A percentile compares a stretch with the other conserved stretches of the same genome.
Evolutionary conservation across 164 flowering plant genomes (phyloP).

Genomic region (Aristolochia fimbriata): DNA sequence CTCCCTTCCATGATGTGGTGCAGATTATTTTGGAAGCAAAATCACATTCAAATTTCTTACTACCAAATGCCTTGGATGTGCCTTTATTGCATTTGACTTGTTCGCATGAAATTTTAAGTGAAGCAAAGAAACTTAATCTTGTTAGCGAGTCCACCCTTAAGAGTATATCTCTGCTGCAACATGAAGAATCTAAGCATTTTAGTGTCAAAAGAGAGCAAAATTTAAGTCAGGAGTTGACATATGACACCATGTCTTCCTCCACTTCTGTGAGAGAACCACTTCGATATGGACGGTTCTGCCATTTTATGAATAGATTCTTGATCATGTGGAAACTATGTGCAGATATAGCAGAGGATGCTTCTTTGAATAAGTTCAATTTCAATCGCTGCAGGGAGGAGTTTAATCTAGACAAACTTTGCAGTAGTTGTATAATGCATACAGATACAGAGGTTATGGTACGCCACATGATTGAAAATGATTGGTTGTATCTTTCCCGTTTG

Average conservation of each 20-base stretch:
- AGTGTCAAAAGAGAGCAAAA: slow-evolving; percentile 20
- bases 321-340: slow-evolving; percentile 39
- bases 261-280: slow-evolving; percentile 20
- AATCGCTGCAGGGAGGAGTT: slow-evolving; percentile 8
- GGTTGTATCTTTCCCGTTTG: slow-evolving; percentile 65
- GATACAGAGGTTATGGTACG: slow-evolving; percentile 40
- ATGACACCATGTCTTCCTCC: slow-evolving; percentile 10
- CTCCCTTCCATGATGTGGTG: slow-evolving; percentile 26
- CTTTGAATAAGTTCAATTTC: slow-evolving; percentile 7
- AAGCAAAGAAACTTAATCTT: slow-evolving; percentile 47
- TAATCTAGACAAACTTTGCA: slow-evolving; percentile 15
- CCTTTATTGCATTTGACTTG: slow-evolving; percentile 40
- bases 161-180: slow-evolving; percentile 40
- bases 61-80: slow-evolving; percentile 32
- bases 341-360: slow-evolving; percentile 3
- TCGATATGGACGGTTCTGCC: slow-evolving; percentile 34
- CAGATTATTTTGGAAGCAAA: slow-evolving; percentile 41
- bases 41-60: slow-evolving; percentile 23
- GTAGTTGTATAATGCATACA: slow-evolving; percentile 28
- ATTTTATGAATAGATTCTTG: slow-evolving; percentile 75
- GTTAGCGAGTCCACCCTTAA: slow-evolving; percentile 48
- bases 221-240: slow-evolving; percentile 18
- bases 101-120: slow-evolving; percentile 41
- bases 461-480: slow-evolving; percentile 74
- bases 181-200: slow-evolving; percentile 46